Evolutionary conservation across 768 basidiomycete genomes (phyloP).

Genomic region (Pisolithus tinctorius): DNA sequence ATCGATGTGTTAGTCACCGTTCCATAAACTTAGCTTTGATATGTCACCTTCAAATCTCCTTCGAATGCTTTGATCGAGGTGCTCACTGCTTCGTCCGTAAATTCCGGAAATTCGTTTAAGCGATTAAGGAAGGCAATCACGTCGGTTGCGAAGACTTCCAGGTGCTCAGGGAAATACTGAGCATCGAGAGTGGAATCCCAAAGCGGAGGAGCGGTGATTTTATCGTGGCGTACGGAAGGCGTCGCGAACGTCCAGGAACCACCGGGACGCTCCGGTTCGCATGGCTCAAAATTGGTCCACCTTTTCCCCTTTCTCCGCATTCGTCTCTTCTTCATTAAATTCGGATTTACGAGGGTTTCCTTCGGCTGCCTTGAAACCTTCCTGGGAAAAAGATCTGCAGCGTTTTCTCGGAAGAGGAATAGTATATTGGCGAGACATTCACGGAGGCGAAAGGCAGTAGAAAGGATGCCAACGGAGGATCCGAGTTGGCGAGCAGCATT

Average conservation of each 20-base stretch:
- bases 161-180: conserved; percentile 60
- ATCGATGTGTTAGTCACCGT: neutral
- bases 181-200: conserved; percentile 53
- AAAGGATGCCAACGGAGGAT: conserved; percentile 70
- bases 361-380: conserved; percentile 43
- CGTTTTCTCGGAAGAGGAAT: conserved; percentile 68
- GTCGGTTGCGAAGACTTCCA: conserved; percentile 56
- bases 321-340: conserved; percentile 14
- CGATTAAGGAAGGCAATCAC: conserved; percentile 63
- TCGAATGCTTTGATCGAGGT: conserved; percentile 61
- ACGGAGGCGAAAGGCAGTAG: conserved; percentile 66
- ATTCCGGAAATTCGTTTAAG: conserved; percentile 75
- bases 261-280: conserved; percentile 17
- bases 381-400: conserved; percentile 68
- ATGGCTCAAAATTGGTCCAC: neutral
- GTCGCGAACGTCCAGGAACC: neutral
- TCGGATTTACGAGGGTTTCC: conserved; percentile 31
- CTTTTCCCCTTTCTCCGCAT: conserved; percentile 16
- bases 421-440: conserved; percentile 62
- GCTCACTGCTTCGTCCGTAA: conserved; percentile 68
- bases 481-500: conserved; percentile 73
- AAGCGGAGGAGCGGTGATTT: conserved; percentile 46
- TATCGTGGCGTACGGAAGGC: conserved; percentile 4
- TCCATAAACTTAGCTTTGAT: neutral
- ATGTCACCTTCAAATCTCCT: conserved; percentile 56